Conservation (phyloP, 2,329 filamentous ascomycete genomes). For the Rutstroemia sydowiana region DNA sequence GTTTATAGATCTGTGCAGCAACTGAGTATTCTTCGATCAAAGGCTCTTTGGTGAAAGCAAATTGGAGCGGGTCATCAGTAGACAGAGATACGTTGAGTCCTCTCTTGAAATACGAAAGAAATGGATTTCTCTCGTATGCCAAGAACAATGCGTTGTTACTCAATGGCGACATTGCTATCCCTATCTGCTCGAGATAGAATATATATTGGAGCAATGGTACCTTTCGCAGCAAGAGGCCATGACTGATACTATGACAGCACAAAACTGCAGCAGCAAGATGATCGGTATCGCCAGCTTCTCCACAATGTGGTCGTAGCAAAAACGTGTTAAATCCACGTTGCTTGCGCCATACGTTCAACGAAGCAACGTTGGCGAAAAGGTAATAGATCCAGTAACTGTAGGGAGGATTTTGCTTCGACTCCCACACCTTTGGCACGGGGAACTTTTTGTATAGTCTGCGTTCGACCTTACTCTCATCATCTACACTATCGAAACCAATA, state of each 20-base stretch:
- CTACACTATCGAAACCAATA: slow-evolving; percentile 94
- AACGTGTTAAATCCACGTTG: slow-evolving; percentile 94
- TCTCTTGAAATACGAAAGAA: slow-evolving; percentile 89
- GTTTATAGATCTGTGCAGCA: slow-evolving; percentile 96
- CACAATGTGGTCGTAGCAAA: slow-evolving; percentile 84
- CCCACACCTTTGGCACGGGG: slow-evolving; percentile 81
- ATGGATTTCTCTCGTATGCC: slow-evolving; percentile 94
- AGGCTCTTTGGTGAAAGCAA: slow-evolving; percentile 97
- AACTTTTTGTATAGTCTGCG: slow-evolving; percentile 93
- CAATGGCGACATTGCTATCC: slow-evolving; percentile 97
- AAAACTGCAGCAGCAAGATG: slow-evolving; percentile 87
- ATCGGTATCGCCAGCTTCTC: slow-evolving; percentile 93
- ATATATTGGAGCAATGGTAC: slow-evolving; percentile 93
- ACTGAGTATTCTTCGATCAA: slow-evolving; percentile 98
- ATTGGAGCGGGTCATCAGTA: slow-evolving; percentile 93
- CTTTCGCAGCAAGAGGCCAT: slow-evolving; percentile 86
- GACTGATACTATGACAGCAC: slow-evolving; percentile 94
- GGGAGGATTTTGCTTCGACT: slow-evolving; percentile 88
- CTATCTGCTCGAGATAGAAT: slow-evolving; percentile 96
- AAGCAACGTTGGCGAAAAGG: slow-evolving; percentile 87
- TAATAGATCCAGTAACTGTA: slow-evolving; percentile 99
- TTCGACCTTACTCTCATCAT: slow-evolving; percentile 96
- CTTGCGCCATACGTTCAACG: slow-evolving; percentile 85
- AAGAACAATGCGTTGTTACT: slow-evolving; percentile 97
- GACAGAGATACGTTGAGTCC: slow-evolving; percentile 94